Evolutionary conservation across 129 eudicot species (phyloP).

Genomic region (Solidago caesia): DNA sequence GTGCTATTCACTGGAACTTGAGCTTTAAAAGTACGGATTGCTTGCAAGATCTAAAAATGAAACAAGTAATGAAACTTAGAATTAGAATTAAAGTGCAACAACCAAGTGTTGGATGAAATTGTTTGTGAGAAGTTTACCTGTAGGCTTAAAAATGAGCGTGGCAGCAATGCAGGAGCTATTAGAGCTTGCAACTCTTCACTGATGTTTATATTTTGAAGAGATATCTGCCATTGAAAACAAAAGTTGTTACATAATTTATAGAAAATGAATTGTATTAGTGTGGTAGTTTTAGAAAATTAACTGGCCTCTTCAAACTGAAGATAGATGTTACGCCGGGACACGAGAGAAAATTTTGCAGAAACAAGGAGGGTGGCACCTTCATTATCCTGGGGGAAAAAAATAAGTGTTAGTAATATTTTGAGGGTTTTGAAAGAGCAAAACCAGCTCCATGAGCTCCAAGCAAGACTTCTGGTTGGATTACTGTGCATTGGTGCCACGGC

Average conservation of each 20-base stretch:
- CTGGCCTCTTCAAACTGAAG: conserved; percentile 90
- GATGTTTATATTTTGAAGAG: conserved; percentile 69
- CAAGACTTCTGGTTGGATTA: too few species aligned
- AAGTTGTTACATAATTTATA: not conserved
- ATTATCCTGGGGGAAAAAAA: conserved; percentile 54
- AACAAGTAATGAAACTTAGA: not conserved
- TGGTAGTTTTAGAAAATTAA: conserved; percentile 17
- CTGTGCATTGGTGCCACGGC: not conserved
- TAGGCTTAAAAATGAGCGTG: conserved; percentile 68
- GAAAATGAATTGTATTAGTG: not conserved
- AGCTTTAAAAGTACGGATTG: conserved; percentile 70
- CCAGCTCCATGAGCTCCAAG: not conserved
- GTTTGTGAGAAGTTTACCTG: conserved; percentile 46
- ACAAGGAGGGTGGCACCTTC: conserved; percentile 95
- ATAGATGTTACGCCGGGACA: conserved; percentile 68
- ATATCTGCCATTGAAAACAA: conserved; percentile 50
- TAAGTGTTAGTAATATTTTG: not conserved
- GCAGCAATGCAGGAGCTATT: conserved; percentile 83
- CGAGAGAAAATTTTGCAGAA: conserved; percentile 85
- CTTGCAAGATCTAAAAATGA: conserved; percentile 66
- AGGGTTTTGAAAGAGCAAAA: not conserved
- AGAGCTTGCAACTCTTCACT: conserved; percentile 88
- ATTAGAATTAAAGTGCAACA: not conserved
- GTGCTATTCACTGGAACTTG: conserved; percentile 64
- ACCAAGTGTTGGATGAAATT: not conserved